Percentiles rank a stretch among this genome's conserved stretches.
phyloP scores from a whole-genome alignment of 306 rosid genomes.

The Vigna mungo region DNA sequence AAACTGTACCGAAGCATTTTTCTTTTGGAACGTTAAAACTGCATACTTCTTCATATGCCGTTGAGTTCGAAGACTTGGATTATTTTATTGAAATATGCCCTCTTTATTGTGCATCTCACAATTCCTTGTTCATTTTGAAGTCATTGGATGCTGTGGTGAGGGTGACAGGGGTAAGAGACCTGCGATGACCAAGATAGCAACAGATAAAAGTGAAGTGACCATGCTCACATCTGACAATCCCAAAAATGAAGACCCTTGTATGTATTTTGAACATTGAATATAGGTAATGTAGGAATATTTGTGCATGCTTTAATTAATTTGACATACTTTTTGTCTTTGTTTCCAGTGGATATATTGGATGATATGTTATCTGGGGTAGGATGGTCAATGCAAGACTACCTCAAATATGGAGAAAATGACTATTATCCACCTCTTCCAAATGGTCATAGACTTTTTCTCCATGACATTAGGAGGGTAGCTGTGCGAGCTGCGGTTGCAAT shows the following conservation, averaged over 20 bases:
- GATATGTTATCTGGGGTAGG: conserved; percentile 97
- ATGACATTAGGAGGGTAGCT: conserved; percentile 88
- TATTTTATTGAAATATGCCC: conserved; percentile 30
- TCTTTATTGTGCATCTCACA: conserved; percentile 35
- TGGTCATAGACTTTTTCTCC: conserved; percentile 91
- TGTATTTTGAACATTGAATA: conserved; percentile 48
- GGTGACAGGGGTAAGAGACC: conserved; percentile 89
- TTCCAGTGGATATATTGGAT: conserved; percentile 90
- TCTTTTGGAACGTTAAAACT: conserved; percentile 21
- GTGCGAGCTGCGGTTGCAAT: conserved; percentile 97
- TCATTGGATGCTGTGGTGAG: conserved; percentile 82
- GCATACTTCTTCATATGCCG: conserved; percentile 27
- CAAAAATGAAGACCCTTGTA: conserved; percentile 89
- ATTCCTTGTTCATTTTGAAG: conserved; percentile 53
- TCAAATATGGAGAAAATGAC: conserved; percentile 89
- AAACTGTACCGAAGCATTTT: conserved; percentile 22
- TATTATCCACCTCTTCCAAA: conserved; percentile 96
- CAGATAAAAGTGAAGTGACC: conserved; percentile 92
- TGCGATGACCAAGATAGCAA: conserved; percentile 93
- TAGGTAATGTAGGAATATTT: conserved; percentile 19
- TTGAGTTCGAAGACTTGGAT: conserved; percentile 22
- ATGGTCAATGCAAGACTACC: conserved; percentile 97
- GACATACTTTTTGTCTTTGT: conserved; percentile 42
- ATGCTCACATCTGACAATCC: conserved; percentile 93
- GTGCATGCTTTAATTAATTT: conserved; percentile 29